Conservation (phyloP, 495 filamentous ascomycete species). For the Penicillium samsonianum region DNA sequence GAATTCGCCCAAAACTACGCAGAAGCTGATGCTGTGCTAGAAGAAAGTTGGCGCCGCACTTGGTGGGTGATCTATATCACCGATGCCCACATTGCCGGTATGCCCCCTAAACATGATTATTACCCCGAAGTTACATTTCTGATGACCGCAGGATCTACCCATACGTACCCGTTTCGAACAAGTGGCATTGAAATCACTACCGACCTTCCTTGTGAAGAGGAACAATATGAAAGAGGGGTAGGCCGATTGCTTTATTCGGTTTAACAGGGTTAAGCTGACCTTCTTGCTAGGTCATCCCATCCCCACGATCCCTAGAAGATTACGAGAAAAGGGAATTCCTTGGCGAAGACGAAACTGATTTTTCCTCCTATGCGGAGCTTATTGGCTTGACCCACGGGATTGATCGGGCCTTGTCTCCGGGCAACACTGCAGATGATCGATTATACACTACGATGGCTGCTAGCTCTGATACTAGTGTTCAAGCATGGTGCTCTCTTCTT, state of each 20-base stretch:
- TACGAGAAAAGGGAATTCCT: constrained; percentile 26
- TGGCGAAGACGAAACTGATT: constrained; percentile 12
- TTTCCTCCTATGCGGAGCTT: constrained; percentile 26
- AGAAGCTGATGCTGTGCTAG: constrained; percentile 18
- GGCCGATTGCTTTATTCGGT: neutral
- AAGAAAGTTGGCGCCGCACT: constrained; percentile 33
- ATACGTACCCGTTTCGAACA: constrained; percentile 24
- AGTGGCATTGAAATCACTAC: constrained; percentile 15
- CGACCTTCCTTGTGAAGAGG: constrained; percentile 26
- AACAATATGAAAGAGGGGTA: constrained; percentile 21
- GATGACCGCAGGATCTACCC: constrained; percentile 11
- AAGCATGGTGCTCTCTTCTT: constrained; percentile 21
- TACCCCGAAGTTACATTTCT: neutral
- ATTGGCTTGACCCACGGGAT: constrained; percentile 20
- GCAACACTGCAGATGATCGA: constrained; percentile 7
- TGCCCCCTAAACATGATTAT: neutral
- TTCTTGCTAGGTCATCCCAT: constrained; percentile 18
- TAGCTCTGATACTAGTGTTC: constrained; percentile 16
- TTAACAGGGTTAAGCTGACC: neutral
- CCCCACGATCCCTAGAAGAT: constrained; percentile 15
- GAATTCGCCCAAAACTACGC: constrained; percentile 15
- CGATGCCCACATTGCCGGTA: constrained; percentile 32
- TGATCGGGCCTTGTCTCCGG: constrained; percentile 16
- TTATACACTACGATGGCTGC: constrained; percentile 15
- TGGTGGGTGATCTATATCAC: constrained; percentile 35